These are phyloP conservation scores for Ganoderma lucidum DNA, from an alignment of 1,284 basidiomycete genomes.

Conservation along the genomic window DNA sequence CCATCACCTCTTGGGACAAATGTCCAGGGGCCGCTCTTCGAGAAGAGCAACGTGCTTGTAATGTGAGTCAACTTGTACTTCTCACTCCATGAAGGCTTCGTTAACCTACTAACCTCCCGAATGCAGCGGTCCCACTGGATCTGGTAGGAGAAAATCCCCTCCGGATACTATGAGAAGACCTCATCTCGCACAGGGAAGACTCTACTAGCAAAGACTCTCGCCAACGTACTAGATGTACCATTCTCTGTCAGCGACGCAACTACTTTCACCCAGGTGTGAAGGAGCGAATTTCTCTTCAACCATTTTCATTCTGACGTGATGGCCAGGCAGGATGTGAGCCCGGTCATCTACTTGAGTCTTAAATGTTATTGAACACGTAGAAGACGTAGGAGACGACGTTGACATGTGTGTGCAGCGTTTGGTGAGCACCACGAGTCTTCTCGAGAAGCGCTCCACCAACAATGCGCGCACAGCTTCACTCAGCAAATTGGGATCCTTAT, in stretches of 20 bases:
- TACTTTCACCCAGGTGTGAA: constrained; percentile 76
- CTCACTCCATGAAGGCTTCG: not conserved
- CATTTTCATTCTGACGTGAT: constrained; percentile 7
- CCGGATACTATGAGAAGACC: not conserved
- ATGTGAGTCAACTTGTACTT: constrained; percentile 59
- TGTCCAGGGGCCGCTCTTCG: constrained; percentile 68
- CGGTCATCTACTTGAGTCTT: constrained; percentile 10
- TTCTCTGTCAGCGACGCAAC: constrained; percentile 92
- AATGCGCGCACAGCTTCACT: constrained; percentile 66
- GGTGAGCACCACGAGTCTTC: constrained; percentile 44
- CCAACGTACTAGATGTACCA: constrained; percentile 88
- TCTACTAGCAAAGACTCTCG: constrained; percentile 84
- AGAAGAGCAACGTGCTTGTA: constrained; percentile 94
- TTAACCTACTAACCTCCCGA: constrained; percentile 22
- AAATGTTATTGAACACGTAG: not conserved
- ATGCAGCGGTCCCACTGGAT: constrained; percentile 80
- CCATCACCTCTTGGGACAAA: constrained; percentile 49
- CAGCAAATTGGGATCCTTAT: constrained; percentile 87
- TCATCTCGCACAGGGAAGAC: constrained; percentile 74
- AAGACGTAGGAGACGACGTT: constrained; percentile 95
- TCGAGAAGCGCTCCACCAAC: not conserved
- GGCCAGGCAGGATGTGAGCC: constrained; percentile 79
- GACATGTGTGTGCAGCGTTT: constrained; percentile 89
- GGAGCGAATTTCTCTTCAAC: not conserved
- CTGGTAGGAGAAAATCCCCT: constrained; percentile 54